Percentiles rank a stretch among this genome's conserved stretches.
phyloP scores from a whole-genome alignment of 495 filamentous ascomycete genomes.

The Penicillium atrosanguineum region DNA sequence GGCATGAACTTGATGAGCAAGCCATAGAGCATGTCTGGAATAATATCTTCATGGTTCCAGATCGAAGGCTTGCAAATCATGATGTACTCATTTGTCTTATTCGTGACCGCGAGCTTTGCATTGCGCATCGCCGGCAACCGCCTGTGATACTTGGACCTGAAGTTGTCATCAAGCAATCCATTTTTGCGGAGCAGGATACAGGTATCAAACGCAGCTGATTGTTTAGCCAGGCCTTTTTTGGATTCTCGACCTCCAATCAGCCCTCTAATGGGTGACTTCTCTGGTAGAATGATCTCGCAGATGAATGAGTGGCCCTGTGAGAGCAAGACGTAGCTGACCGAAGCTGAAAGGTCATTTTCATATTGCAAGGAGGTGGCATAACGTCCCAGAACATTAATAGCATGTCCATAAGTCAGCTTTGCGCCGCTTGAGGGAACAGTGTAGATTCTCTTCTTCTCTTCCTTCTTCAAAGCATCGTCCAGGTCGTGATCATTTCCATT shows the following conservation, averaged over 20 bases:
- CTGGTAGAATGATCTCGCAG: slow-evolving; percentile 81
- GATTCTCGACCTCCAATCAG: slow-evolving; percentile 57
- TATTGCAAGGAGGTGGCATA: slow-evolving; percentile 64
- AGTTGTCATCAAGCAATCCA: slow-evolving; percentile 66
- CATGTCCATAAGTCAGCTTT: slow-evolving; percentile 74
- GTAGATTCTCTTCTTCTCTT: slow-evolving; percentile 55
- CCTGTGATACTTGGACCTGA: slow-evolving; percentile 72
- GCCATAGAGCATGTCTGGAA: slow-evolving; percentile 58
- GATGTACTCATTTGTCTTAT: slow-evolving; percentile 67
- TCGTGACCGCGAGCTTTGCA: slow-evolving; percentile 79
- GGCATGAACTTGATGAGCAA: slow-evolving; percentile 61
- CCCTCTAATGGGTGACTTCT: slow-evolving; percentile 66
- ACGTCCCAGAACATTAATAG: slow-evolving; percentile 62
- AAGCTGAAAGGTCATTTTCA: slow-evolving; percentile 50
- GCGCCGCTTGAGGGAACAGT: slow-evolving; percentile 69
- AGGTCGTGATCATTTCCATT: slow-evolving; percentile 58
- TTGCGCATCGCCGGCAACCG: slow-evolving; percentile 83
- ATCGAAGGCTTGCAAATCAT: slow-evolving; percentile 78
- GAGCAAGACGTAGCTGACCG: slow-evolving; percentile 62
- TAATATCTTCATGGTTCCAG: slow-evolving; percentile 59
- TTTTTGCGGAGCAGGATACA: slow-evolving; percentile 68
- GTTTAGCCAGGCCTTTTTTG: slow-evolving; percentile 78
- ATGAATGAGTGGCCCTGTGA: slow-evolving; percentile 58
- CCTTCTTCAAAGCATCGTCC: slow-evolving; percentile 52
- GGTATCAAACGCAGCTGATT: slow-evolving; percentile 84